A percentile compares a stretch with the other conserved stretches of the same genome.
Evolutionary conservation across 208 protist genomes (phyloP).

Genomic region (Angomonas desouzai): DNA sequence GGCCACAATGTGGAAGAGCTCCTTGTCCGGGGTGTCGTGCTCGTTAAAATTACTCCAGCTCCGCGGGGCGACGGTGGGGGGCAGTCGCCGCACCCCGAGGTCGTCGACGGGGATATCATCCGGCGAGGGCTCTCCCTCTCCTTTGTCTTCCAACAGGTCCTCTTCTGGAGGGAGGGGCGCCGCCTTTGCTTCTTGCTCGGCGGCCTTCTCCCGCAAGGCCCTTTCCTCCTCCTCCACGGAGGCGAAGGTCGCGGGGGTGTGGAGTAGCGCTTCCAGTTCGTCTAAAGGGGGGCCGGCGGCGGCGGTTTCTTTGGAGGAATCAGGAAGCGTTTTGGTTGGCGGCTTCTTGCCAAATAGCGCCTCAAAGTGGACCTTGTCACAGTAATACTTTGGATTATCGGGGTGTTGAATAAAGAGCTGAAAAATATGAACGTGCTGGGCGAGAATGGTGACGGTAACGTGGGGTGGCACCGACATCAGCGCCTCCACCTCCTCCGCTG

Average conservation of each 20-base stretch:
- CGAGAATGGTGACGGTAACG: constrained; percentile 39
- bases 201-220: not conserved
- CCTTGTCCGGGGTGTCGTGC: constrained; percentile 41
- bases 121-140: not conserved
- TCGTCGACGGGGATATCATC: constrained; percentile 50
- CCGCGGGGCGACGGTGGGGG: constrained; percentile 57
- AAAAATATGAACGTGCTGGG: constrained; percentile 61
- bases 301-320: too few relatives aligned
- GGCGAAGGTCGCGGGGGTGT: not conserved
- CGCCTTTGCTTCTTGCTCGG: too few relatives aligned
- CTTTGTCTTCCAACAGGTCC: not conserved
- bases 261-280: not conserved
- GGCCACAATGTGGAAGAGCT: constrained; percentile 38
- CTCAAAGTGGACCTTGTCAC: not conserved
- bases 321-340: not conserved
- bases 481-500: constrained; percentile 42
- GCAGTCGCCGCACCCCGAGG: constrained; percentile 70
- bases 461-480: constrained; percentile 53
- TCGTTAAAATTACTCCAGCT: constrained; percentile 78
- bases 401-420: constrained; percentile 54
- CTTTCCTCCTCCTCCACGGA: constrained; percentile 11
- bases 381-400: constrained; percentile 48
- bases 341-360: not conserved
- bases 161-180: too few relatives aligned
- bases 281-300: not conserved